Percentiles rank a stretch among this genome's conserved stretches.
phyloP scores from a whole-genome alignment of 192 early-diverging fungal species.

The Backusella circina region DNA sequence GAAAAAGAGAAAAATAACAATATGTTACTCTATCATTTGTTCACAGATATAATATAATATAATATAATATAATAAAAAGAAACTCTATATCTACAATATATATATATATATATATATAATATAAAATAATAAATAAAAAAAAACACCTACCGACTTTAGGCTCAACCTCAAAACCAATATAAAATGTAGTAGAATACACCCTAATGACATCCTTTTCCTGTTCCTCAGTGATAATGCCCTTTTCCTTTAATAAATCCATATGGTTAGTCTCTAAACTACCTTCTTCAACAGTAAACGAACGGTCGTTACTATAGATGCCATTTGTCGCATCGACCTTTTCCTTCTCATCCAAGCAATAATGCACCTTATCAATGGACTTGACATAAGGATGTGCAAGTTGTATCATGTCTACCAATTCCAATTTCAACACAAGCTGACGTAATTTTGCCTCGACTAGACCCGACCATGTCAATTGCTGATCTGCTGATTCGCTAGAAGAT shows the following conservation, averaged over 20 bases:
- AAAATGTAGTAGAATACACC: constrained; percentile 81
- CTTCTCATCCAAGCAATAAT: constrained; percentile 57
- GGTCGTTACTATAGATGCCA: constrained; percentile 52
- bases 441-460: constrained; percentile 91
- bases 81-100: neutral
- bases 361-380: constrained; percentile 76
- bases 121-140: neutral
- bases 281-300: constrained; percentile 32
- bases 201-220: constrained; percentile 21
- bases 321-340: constrained; percentile 66
- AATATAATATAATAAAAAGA: too few species aligned
- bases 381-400: constrained; percentile 86
- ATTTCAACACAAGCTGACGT: constrained; percentile 77
- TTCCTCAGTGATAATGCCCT: constrained; percentile 16
- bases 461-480: constrained; percentile 76
- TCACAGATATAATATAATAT: neutral
- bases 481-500: constrained; percentile 68
- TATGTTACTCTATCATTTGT: neutral
- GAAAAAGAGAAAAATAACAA: neutral
- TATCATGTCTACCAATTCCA: constrained; percentile 77
- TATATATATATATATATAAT: too few species aligned
- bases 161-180: constrained; percentile 79
- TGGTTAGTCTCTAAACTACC: constrained; percentile 29
- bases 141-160: constrained; percentile 44
- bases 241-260: constrained; percentile 25